Base-by-base conservation (phyloP, 2,329 filamentous ascomycete genomes). In the Fusarium sp. region DNA sequence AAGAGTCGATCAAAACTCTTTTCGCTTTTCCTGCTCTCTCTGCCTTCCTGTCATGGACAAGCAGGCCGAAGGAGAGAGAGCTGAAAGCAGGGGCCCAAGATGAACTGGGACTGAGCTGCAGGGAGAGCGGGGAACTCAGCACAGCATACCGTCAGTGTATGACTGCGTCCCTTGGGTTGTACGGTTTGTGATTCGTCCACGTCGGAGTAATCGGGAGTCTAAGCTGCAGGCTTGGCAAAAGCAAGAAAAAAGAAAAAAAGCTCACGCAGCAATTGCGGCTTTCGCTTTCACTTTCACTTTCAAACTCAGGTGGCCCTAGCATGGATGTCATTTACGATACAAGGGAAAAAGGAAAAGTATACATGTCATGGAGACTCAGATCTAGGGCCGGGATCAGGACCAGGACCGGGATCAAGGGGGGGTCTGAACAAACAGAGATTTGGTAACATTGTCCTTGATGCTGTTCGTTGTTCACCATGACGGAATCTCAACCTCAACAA, bases 41-140 rank as follows among this genome's bases (percentile, higher is more conserved):
- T 63, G 58, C 50, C 45, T 70, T 70, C 53, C 44, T 56, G 50
- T 39, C 39, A 54, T 36, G 66, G 58, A 34, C 22, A 70, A 53
- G 53, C 26, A 45, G 61, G 26, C 50, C 33, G 18, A 20, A 53
- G 39, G 46, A 28, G 45, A 34, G 56, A 38, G 40, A 70, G 67
- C 67, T 69, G 67, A 68, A 42, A 40, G 50, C 53, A 50, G 66
- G 42, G 66, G 20, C 10, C 43, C 24, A 62, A 20, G n/a, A 45
- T 36, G 40, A 40, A 34, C 36, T 46, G 46, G 67, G 52, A 45
- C 48, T 49, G 39, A 50, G 26, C 56, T 69, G 66, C 66, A 69
- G 58, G 67, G 67, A 71, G 67, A 58, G 58, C 52, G 66, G 66
- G 58, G 58, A 69, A 55, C 48, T 62, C 44, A 26, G 36, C 54